Evolutionary conservation across 2,329 filamentous ascomycete species (phyloP), one percentile per base, ranked within the genome.

Genomic region (Dactylonectria macrodidyma): DNA sequence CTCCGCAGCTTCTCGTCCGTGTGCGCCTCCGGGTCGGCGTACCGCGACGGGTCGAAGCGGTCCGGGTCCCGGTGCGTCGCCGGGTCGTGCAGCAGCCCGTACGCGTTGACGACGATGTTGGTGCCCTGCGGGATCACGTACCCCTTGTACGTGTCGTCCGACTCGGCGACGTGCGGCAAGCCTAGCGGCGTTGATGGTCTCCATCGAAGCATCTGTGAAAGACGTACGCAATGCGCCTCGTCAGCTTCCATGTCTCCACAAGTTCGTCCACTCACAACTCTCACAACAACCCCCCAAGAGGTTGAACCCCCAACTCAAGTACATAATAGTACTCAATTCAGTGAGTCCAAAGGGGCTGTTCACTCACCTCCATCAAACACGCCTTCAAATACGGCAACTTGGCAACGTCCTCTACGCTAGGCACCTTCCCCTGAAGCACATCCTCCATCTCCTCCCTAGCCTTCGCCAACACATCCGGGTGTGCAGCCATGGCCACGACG

Each of bases 81-180:
- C 3, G 73, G 66, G 57, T 79, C 72, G 51, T 70, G 66, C 50
- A 78, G 74, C 48, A 74, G 71, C 2, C 64, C 80, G 68, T 64
- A 87, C 38, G 75, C 69, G 59, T 81, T 81, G 24, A 74, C 70
- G 3, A 81, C 57, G 0, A 89, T 76, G 0, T 81, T 83, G 0
- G 86, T 86, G 0, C 83, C 85, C 3, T 81, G 79, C 3, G 86
- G 85, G 26, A 88, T 86, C 14, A 80, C 76, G 69, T 84, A 86
- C 16, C 84, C 85, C 50, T 82, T 80, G 71, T 86, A 88, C 12
- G 77, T 74, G 63, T 88, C 85, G 51, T 88, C 85, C 33, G 83
- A 79, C 1, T 82, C 84, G 0, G 81, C 80, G 1, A 84, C 84
- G 63, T 88, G 86, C 0, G 85, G 86, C 1, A 77, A 72, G 0